A percentile compares a stretch with the other conserved stretches of the same genome.
Evolutionary conservation across 1,139 yeast species (phyloP).

Genomic region (Ogataea hybrid): DNA sequence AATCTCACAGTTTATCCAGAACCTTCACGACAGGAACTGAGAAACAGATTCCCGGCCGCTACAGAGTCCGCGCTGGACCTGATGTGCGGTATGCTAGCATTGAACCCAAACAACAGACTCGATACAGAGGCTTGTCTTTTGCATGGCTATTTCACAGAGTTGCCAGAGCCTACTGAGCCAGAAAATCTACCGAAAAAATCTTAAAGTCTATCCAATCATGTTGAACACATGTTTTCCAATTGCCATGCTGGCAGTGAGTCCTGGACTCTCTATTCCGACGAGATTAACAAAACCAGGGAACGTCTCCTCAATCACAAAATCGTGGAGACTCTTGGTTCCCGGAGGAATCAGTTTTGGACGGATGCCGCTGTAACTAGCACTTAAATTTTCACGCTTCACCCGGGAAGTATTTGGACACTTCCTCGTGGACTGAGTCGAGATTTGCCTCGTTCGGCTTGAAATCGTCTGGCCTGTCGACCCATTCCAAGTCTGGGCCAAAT

Average conservation of each 20-base stretch:
- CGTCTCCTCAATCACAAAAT: conserved; percentile 68
- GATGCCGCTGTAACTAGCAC: conserved; percentile 76
- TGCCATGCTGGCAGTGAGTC: conserved; percentile 78
- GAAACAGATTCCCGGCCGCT: conserved; percentile 88
- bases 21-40: conserved; percentile 77
- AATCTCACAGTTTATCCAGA: conserved; percentile 74
- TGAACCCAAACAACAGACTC: no score
- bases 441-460: no score
- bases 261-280: conserved; percentile 88
- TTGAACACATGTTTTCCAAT: conserved; percentile 66
- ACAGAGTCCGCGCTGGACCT: conserved; percentile 81
- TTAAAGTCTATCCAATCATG: conserved; percentile 10
- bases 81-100: conserved; percentile 66
- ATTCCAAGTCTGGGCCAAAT: no score
- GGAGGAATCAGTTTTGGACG: conserved; percentile 68
- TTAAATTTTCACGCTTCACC: conserved; percentile 48
- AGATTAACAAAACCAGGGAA: conserved; percentile 79
- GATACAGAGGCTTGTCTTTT: conserved; percentile 63
- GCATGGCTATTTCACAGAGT: conserved; percentile 68
- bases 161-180: conserved; percentile 78
- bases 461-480: no score
- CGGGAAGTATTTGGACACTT: conserved; percentile 66
- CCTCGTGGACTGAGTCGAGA: conserved; percentile 52
- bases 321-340: conserved; percentile 52
- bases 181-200: conserved; percentile 58